Conservation (phyloP, 495 filamentous ascomycete genomes). For the Apodospora peruviana region DNA sequence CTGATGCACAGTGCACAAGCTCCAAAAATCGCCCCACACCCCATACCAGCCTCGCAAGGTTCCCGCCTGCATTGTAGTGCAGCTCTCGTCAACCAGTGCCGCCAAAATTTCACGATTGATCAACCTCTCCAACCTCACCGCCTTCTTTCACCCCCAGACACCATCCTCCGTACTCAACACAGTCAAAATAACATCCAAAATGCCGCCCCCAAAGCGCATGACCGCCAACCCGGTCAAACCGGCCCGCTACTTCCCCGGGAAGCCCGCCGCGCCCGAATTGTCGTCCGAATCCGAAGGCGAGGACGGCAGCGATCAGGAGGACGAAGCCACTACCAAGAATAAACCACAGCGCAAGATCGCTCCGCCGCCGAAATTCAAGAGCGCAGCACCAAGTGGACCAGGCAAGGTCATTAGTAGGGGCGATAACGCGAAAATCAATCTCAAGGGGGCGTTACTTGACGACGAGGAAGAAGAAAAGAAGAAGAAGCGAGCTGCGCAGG, state of each 20-base stretch:
- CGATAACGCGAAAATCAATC: conserved; percentile 61
- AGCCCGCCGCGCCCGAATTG: conserved; percentile 64
- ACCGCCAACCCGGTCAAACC: conserved; percentile 85
- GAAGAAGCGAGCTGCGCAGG: conserved; percentile 36
- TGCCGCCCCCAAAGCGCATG: conserved; percentile 62
- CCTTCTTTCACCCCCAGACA: neutral
- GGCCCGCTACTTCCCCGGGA: conserved; percentile 80
- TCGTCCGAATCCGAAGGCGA: conserved; percentile 59
- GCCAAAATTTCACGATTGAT: neutral
- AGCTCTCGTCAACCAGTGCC: neutral
- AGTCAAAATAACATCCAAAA: neutral
- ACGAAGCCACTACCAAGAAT: conserved; percentile 19
- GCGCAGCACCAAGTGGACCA: conserved; percentile 47
- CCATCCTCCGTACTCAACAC: neutral
- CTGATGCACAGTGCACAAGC: too few species aligned
- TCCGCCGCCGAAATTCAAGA: conserved; percentile 53
- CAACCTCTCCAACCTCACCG: neutral
- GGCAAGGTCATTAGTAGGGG: conserved; percentile 50
- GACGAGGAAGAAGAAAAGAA: conserved; percentile 38
- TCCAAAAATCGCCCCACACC: neutral
- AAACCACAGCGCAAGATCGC: conserved; percentile 35
- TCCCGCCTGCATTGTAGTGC: neutral
- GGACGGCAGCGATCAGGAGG: conserved; percentile 50
- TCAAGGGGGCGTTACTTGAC: conserved; percentile 45
- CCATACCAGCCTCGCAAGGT: neutral